Conservation (phyloP, 2,329 filamentous ascomycete genomes). For the Fusarium newnesense region DNA sequence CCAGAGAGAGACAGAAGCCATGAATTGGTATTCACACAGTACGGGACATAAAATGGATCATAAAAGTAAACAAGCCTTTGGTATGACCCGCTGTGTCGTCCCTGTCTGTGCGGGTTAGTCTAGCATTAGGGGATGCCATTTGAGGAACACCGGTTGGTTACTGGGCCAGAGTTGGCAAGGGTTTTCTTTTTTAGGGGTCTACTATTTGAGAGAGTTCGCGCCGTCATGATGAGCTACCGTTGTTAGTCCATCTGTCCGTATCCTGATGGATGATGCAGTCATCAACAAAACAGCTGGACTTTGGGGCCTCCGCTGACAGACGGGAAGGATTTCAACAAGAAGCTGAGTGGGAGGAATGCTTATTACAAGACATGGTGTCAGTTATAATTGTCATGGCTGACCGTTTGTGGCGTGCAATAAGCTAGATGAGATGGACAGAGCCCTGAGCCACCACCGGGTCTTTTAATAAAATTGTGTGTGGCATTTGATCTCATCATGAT, state of each 20-base stretch:
- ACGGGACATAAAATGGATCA: slow-evolving; percentile 11
- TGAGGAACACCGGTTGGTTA: slow-evolving; percentile 28
- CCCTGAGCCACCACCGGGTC: slow-evolving; percentile 15
- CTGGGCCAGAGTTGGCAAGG: slow-evolving; percentile 21
- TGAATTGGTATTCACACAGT: slow-evolving; percentile 7
- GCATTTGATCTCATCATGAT: slow-evolving; percentile 26
- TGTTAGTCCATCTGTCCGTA: neutral
- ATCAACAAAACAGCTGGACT: slow-evolving; percentile 10
- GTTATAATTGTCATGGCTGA: slow-evolving; percentile 6
- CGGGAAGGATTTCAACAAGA: neutral
- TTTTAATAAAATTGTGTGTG: slow-evolving; percentile 17
- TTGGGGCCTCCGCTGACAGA: slow-evolving; percentile 5
- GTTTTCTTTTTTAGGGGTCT: slow-evolving; percentile 30
- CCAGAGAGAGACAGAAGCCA: neutral
- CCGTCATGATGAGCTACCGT: slow-evolving; percentile 21
- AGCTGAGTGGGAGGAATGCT: slow-evolving; percentile 32
- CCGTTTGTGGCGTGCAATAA: slow-evolving; percentile 30
- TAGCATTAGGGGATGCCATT: slow-evolving; percentile 28
- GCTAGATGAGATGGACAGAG: slow-evolving; percentile 26
- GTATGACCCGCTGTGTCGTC: slow-evolving; percentile 36
- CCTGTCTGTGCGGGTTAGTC: slow-evolving; percentile 34
- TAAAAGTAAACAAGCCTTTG: slow-evolving; percentile 42
- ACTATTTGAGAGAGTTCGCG: slow-evolving; percentile 4
- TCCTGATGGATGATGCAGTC: slow-evolving; percentile 28
- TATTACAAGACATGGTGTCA: slow-evolving; percentile 1